Base-by-base conservation (phyloP, 257 asterid species). In the Plantago major region DNA sequence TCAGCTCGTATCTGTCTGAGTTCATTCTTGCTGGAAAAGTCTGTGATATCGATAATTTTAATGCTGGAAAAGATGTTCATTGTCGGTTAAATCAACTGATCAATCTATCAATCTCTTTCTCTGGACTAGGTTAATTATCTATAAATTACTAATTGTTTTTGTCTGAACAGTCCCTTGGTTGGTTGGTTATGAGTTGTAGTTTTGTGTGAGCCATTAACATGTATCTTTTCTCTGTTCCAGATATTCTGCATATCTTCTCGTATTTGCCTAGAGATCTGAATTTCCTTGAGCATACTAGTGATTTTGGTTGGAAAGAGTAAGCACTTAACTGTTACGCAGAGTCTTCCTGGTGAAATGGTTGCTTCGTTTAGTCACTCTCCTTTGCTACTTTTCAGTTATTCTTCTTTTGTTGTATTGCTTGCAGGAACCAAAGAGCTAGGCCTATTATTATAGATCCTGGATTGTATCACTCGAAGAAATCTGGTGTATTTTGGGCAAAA, bases 251-350 rank as follows among this genome's bases (percentile, higher is more conserved):
- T 84, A 82, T 93, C 64, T 93, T 89, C 86, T 87, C 97, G 45
- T 89, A 79, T 93, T 78, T 93, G 84, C 99, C 96, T 26, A 82
- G 96, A 84, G 99, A 89, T 67, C 81, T 93, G 76, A 93, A 93
- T 81, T 93, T 89, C 79, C 71, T 93, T 43, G 95, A 93, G 89
- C 99, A 93, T 65, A 81, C 97, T 28, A 89, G 97, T 67, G 82
- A 81, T 64, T 71, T 93, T 70, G 99, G 99, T 76, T 93, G 95
- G 91, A 93, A 87, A 87, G 99, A 93, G 99, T 89, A 81, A 83
- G 97, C 67, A 53, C 40, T 40, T 55, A 28, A 38, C 54, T 40
- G 50, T 65, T 38, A 33, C 43, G 42, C 44, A 19, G 33, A 51
- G 59, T 55, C 42, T 68, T 67, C 37, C 46, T 64, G 45, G 52